Percentiles rank a stretch among this genome's conserved stretches.
These are phyloP conservation scores for Termitomyces eurrhizus DNA, from an alignment of 768 basidiomycete species.

Conservation along the genomic window DNA sequence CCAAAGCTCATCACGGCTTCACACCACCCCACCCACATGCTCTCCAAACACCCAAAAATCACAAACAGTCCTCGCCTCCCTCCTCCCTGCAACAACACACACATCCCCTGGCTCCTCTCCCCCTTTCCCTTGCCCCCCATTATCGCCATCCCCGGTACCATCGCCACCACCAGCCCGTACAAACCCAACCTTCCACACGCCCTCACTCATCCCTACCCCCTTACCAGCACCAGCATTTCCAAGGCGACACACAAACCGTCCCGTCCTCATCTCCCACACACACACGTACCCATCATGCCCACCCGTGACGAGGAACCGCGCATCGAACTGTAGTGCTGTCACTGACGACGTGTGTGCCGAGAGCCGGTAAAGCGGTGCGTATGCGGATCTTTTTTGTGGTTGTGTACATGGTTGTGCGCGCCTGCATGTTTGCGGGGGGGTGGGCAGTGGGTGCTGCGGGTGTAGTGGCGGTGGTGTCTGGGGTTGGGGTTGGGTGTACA, in stretches of 20 bases:
- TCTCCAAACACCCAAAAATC: constrained; percentile 74
- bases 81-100: constrained; percentile 78
- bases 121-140: neutral
- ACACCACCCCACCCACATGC: too few relatives aligned
- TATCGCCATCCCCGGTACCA: neutral
- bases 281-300: constrained; percentile 85
- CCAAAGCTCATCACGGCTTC: too few relatives aligned
- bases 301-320: constrained; percentile 74
- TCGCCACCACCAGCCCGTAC: constrained; percentile 22
- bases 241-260: constrained; percentile 65
- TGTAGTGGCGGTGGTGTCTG: too few relatives aligned
- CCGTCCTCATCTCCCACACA: constrained; percentile 65
- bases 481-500: too few relatives aligned
- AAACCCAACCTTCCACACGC: constrained; percentile 84
- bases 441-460: neutral
- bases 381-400: constrained; percentile 8
- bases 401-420: neutral
- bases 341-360: constrained; percentile 88
- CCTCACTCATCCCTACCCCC: constrained; percentile 84
- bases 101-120: constrained; percentile 44
- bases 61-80: constrained; percentile 78
- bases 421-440: neutral
- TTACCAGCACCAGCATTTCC: constrained; percentile 60
- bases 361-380: constrained; percentile 56
- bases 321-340: constrained; percentile 85